Base-by-base conservation (phyloP, 306 rosid species). In the Prunus fruticosa region DNA sequence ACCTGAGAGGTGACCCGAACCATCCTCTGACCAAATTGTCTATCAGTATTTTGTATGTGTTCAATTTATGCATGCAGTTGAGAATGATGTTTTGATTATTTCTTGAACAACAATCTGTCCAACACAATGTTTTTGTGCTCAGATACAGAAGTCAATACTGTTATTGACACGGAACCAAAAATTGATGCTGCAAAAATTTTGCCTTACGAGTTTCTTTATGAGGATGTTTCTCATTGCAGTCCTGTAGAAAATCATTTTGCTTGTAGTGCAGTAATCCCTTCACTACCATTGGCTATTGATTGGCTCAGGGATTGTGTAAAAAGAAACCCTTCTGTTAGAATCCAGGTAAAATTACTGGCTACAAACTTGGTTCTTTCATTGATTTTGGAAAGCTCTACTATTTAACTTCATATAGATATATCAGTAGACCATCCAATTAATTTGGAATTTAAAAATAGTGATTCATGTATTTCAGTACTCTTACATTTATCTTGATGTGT, bases 271-370 rank as follows among this genome's bases (percentile, higher is more conserved):
- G 97, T 89, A 71, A 80, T 91, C 71, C 93, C 93, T 79, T 89
- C 95, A 1, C 78, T 91, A 79, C 97, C 97, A 70, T 78, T 88
- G 72, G 80, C 97, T 32, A 85, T 91, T 58, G 86, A 82, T 71
- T 88, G 89, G 95, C 82, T 91, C 67, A 83, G 91, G 83, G 91
- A 89, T 78, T 86, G 85, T 67, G 95, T 81, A 65, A 86, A 81
- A 83, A 82, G 74, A 75, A 80, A 90, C 82, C 97, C 95, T 10
- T 80, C 93, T 22, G 43, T 88, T 61, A 77, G 89, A 75, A 72
- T 91, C 79, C 95, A 85, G 84, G 90, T 87, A 70, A 52, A 67
- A 53, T 53, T 50, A 43, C 2, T 5, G 9, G 6, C 38, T 13
- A 5, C 32, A 67, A 23, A 27, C 30, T 22, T 67, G n/a, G n/a